Evolutionary conservation across 2,329 filamentous ascomycete genomes (phyloP), one percentile per base, ranked within the genome.

Genomic region (Nigrospora oryzae): DNA sequence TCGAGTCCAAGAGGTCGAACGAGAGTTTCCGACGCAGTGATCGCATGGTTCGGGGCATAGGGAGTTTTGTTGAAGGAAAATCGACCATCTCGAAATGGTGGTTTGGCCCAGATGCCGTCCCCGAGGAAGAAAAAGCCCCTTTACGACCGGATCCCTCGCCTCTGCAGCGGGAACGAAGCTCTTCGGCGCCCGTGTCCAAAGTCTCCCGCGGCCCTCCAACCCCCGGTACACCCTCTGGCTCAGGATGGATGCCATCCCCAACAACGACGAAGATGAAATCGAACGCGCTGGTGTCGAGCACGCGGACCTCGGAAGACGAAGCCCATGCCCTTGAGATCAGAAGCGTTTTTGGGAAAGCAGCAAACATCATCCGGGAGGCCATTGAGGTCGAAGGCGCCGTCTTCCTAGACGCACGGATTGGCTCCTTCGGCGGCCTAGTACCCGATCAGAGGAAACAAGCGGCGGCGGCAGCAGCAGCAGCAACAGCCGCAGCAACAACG

Each of bases 311-410:
- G n/a, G 14, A 16, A 38, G 46, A 46, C 16, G 45, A 49, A 11
- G n/a, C 36, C 17, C 41, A 46, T n/a, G 17, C 39, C 3, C 28
- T 39, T 3, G 42, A 43, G 5, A 30, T 50, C 19, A 47, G 47
- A 34, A 40, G 47, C 4, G 49, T 67, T 3, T 71, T 73, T 44
- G 64, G 63, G 3, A 66, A 62, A 11, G 71, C 70, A 6, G 63
- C 69, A 6, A 65, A 64, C 36, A 57, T 72, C 12, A 58, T 74
- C 13, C 56, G 66, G 10, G 61, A 71, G 38, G 66, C 67, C 2
- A 56, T 73, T 4, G 63, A 67, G 32, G 63, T 66, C 0, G 65
- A 72, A 31, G 70, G 70, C 0, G 56, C 58, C 4, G 38, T 63
- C 2, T 65, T 64, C 41, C 47, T 65, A 0, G 62, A 65, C 45